These are phyloP conservation scores for Bipolaris oryzae DNA, from an alignment of 2,329 filamentous ascomycete species.

Conservation along the genomic window DNA sequence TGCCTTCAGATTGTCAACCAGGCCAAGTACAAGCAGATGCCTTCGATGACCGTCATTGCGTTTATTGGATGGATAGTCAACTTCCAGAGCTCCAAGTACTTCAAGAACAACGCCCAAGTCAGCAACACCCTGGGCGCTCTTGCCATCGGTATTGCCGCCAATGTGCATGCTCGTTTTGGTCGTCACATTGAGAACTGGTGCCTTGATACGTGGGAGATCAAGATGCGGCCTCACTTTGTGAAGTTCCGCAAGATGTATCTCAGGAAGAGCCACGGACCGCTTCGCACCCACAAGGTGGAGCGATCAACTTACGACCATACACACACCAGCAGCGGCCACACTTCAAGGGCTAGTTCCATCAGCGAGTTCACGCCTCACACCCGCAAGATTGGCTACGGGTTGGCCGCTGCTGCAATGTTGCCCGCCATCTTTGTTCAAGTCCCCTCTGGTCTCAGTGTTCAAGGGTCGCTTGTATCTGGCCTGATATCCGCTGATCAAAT, in stretches of 20 bases:
- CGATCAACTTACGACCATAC: slow-evolving; percentile 29
- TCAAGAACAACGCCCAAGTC: slow-evolving; percentile 73
- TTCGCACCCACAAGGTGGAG: slow-evolving; percentile 22
- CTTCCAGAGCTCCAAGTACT: slow-evolving; percentile 71
- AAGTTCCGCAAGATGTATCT: slow-evolving; percentile 36
- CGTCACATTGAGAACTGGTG: slow-evolving; percentile 62
- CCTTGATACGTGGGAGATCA: slow-evolving; percentile 61
- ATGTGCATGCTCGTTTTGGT: slow-evolving; percentile 75
- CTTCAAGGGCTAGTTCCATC: slow-evolving; percentile 31
- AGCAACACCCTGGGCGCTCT: slow-evolving; percentile 79
- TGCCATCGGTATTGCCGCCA: slow-evolving; percentile 76
- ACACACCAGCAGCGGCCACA: slow-evolving; percentile 22
- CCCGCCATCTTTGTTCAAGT: slow-evolving; percentile 81
- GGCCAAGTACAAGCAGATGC: slow-evolving; percentile 77
- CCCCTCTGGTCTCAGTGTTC: slow-evolving; percentile 64
- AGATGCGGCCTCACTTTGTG: slow-evolving; percentile 51
- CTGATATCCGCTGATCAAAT: slow-evolving; percentile 64
- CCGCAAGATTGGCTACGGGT: slow-evolving; percentile 66
- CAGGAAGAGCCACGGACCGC: slow-evolving; percentile 27
- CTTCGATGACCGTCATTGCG: slow-evolving; percentile 76
- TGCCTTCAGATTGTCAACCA: slow-evolving; percentile 81
- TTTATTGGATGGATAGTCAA: slow-evolving; percentile 77
- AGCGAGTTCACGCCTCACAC: slow-evolving; percentile 37
- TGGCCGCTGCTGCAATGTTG: slow-evolving; percentile 83
- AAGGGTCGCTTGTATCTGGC: slow-evolving; percentile 62